A percentile compares a stretch with the other conserved stretches of the same genome.
phyloP scores from a whole-genome alignment of 2,329 filamentous ascomycete genomes.

The Fusarium tuaranense region DNA sequence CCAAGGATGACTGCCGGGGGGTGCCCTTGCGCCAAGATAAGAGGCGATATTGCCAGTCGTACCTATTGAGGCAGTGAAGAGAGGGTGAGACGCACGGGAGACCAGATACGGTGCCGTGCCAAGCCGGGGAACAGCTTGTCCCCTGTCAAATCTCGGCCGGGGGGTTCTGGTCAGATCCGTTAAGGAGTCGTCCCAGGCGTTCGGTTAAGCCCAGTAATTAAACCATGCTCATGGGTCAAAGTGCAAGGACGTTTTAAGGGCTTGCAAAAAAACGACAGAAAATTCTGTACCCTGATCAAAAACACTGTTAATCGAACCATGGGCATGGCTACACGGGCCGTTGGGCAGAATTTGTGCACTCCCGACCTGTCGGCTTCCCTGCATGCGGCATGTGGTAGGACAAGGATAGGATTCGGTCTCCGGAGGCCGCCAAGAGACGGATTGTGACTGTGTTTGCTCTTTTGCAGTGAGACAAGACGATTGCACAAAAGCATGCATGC shows the following conservation, averaged over 20 bases:
- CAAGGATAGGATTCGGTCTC: slow-evolving; percentile 3
- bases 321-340: background rate
- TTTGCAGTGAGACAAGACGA: background rate
- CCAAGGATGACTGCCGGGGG: background rate
- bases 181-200: slow-evolving; percentile 39
- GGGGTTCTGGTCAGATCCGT: slow-evolving; percentile 15
- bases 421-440: slow-evolving; percentile 7
- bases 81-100: slow-evolving; percentile 1
- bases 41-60: slow-evolving; percentile 24
- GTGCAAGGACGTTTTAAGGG: background rate
- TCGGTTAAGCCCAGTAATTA: slow-evolving; percentile 43
- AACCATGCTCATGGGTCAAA: slow-evolving; percentile 23
- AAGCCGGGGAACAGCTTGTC: slow-evolving; percentile 26
- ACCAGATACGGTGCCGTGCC: slow-evolving; percentile 15
- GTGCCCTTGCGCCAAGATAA: slow-evolving; percentile 13
- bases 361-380: slow-evolving; percentile 6
- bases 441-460: slow-evolving; percentile 8
- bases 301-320: background rate
- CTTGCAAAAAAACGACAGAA: slow-evolving; percentile 8
- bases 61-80: slow-evolving; percentile 28
- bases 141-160: slow-evolving; percentile 1
- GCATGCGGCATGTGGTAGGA: slow-evolving; percentile 22
- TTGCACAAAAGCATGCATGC: background rate
- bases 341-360: slow-evolving; percentile 26
- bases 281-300: background rate